phyloP scores from a whole-genome alignment of 139 green algal genomes.

The Coelastrella sp. region DNA sequence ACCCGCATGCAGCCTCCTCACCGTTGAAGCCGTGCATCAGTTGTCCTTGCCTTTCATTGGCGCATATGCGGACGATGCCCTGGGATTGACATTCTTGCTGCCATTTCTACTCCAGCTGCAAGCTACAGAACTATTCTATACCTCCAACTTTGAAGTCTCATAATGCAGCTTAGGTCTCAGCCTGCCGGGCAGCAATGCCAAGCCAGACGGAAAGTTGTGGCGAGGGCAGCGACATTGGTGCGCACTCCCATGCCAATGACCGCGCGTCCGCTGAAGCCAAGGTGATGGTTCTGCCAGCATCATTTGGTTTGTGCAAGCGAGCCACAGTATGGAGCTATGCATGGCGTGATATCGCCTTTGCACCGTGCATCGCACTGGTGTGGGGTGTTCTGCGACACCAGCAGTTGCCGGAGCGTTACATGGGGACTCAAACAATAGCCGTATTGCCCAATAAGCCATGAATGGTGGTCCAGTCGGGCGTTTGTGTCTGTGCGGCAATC shows the following conservation, averaged over 20 bases:
- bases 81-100: no score
- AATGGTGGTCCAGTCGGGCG: no score
- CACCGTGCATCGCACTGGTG: not conserved
- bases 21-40: no score
- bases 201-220: slow-evolving; percentile 5
- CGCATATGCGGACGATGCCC: no score
- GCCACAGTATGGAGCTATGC: not conserved
- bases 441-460: no score
- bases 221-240: slow-evolving; percentile 6
- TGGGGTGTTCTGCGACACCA: not conserved
- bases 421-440: no score
- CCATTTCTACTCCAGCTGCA: no score
- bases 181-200: not conserved
- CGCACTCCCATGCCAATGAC: slow-evolving; percentile 17
- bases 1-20: no score
- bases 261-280: slow-evolving; percentile 24
- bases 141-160: not conserved
- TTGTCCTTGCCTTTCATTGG: no score
- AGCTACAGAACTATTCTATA: no score
- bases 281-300: not conserved
- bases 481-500: no score
- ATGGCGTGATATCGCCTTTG: not conserved
- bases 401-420: no score
- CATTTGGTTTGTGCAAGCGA: not conserved
- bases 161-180: not conserved